Percentiles rank a stretch among this genome's conserved stretches.
Conservation (phyloP, 495 filamentous ascomycete genomes). For the Durotheca rogersii region DNA sequence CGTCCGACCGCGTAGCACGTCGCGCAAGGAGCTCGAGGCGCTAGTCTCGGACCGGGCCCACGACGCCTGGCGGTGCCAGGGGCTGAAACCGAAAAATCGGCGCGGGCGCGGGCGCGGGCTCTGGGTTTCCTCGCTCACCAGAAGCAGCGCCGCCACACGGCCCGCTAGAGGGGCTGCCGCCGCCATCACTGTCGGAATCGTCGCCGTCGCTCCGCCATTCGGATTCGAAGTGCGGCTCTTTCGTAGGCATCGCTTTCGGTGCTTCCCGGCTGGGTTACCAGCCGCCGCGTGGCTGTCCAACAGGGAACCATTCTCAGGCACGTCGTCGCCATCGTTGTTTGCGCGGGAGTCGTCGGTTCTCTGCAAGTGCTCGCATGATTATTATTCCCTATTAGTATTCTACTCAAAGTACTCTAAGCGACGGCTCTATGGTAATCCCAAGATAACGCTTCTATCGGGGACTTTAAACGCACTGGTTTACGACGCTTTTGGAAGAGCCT, state of each 20-base stretch:
- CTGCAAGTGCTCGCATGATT: too few relatives aligned
- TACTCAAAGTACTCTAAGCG: too few relatives aligned
- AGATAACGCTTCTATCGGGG: not conserved
- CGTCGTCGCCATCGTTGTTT: too few relatives aligned
- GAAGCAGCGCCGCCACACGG: constrained; percentile 18
- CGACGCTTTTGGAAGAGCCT: constrained; percentile 25
- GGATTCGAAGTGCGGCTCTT: constrained; percentile 2
- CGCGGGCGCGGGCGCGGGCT: constrained; percentile 19
- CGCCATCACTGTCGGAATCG: not conserved
- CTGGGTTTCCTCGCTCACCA: constrained; percentile 21
- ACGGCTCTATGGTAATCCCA: too few relatives aligned
- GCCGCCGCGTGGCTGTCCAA: too few relatives aligned
- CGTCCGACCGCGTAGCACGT: constrained; percentile 39
- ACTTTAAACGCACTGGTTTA: constrained; percentile 20
- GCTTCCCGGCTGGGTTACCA: too few relatives aligned
- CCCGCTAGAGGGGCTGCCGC: constrained; percentile 11
- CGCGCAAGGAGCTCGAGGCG: constrained; percentile 41
- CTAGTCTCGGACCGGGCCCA: constrained; percentile 35
- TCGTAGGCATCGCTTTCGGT: constrained; percentile 8
- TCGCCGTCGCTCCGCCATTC: not conserved
- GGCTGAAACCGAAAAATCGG: constrained; percentile 40
- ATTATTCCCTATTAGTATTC: too few relatives aligned
- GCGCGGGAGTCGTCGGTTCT: too few relatives aligned
- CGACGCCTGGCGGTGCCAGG: constrained; percentile 46
- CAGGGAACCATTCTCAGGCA: too few relatives aligned